Conservation (phyloP, 2,329 filamentous ascomycete genomes). For the Hymenoscyphus salicellus region DNA sequence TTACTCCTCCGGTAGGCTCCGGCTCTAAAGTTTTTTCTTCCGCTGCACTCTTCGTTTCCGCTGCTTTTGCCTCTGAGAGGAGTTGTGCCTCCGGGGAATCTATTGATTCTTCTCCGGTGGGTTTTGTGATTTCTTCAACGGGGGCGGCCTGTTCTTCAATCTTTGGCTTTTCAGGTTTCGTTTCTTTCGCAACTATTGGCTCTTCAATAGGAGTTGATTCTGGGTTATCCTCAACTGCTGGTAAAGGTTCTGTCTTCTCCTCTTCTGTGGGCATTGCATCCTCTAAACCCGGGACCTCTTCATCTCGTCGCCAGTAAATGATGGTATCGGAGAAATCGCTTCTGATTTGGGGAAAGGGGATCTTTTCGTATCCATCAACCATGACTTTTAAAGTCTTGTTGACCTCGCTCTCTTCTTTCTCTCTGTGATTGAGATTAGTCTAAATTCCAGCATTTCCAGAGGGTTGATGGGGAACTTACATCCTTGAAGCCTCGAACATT, state of each 20-base stretch:
- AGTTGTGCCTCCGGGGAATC: neutral
- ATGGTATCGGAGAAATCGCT: constrained; percentile 36
- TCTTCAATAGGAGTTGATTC: neutral
- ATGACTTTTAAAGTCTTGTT: constrained; percentile 25
- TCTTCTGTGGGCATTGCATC: neutral
- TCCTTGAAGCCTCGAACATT: constrained; percentile 29
- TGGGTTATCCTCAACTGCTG: neutral
- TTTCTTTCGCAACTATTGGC: neutral
- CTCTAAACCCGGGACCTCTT: neutral
- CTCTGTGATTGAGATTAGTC: neutral
- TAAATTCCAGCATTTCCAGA: neutral
- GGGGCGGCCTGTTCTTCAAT: neutral
- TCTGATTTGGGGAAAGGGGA: constrained; percentile 33
- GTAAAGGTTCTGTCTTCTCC: neutral
- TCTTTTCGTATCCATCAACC: constrained; percentile 27
- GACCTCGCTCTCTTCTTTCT: neutral
- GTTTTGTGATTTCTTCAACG: neutral
- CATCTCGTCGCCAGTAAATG: constrained; percentile 27
- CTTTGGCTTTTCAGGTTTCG: neutral
- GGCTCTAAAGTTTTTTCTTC: neutral
- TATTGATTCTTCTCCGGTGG: neutral
- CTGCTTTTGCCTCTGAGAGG: neutral
- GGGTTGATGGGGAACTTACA: constrained; percentile 16
- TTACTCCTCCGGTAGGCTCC: neutral
- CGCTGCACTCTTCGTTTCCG: neutral